phyloP scores from a whole-genome alignment of 129 eudicot species.

The Deinandra increscens region DNA sequence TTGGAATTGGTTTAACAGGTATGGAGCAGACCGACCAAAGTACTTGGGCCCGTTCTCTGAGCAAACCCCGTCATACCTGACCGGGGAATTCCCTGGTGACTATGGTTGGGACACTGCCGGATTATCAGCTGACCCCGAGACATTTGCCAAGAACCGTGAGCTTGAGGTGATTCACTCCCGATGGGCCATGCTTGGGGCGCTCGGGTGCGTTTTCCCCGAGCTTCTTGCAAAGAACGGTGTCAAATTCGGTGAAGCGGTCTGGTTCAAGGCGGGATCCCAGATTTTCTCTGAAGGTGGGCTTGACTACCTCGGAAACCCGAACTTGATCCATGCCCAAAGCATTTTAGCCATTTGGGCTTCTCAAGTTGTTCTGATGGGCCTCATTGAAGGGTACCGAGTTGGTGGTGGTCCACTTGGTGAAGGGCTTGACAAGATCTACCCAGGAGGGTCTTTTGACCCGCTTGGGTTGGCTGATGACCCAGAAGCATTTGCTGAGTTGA shows the following conservation, averaged over 20 bases:
- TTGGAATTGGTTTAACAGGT: slow-evolving; percentile 37
- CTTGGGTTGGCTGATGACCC: slow-evolving; percentile 70
- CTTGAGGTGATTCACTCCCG: slow-evolving; percentile 72
- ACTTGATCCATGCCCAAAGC: slow-evolving; percentile 71
- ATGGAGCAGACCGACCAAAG: slow-evolving; percentile 70
- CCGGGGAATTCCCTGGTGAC: slow-evolving; percentile 83
- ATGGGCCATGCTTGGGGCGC: slow-evolving; percentile 82
- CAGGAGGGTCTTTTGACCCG: slow-evolving; percentile 69
- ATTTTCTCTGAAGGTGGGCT: slow-evolving; percentile 73
- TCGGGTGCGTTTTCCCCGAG: slow-evolving; percentile 77
- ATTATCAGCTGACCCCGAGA: slow-evolving; percentile 70
- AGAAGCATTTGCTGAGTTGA: slow-evolving; percentile 71
- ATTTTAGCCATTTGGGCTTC: slow-evolving; percentile 66
- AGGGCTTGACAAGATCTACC: slow-evolving; percentile 57
- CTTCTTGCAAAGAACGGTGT: slow-evolving; percentile 64
- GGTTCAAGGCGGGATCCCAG: slow-evolving; percentile 82
- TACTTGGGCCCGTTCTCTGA: slow-evolving; percentile 78
- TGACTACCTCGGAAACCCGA: slow-evolving; percentile 72
- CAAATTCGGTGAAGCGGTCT: slow-evolving; percentile 61
- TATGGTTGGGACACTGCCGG: slow-evolving; percentile 85
- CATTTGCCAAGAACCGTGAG: slow-evolving; percentile 77
- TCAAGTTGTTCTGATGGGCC: slow-evolving; percentile 66
- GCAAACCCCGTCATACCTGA: slow-evolving; percentile 71
- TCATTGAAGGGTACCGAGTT: slow-evolving; percentile 65
- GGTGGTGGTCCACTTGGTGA: slow-evolving; percentile 80